Base-by-base conservation (phyloP, 768 basidiomycete species). In the Nidularia sp. region DNA sequence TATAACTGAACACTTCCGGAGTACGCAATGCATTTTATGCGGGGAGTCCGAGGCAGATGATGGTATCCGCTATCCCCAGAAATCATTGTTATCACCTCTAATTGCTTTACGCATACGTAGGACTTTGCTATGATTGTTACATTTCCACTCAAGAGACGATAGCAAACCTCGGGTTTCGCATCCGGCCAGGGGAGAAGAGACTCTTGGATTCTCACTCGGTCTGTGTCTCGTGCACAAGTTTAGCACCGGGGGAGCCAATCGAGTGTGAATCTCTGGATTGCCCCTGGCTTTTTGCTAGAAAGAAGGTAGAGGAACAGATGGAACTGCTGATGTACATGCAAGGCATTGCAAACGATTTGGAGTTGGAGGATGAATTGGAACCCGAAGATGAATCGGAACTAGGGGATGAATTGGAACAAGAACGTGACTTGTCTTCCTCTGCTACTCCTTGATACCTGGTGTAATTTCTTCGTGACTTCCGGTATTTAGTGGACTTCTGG, bases 191-290 rank as follows among this genome's bases (percentile, higher is more conserved):
- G 10, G 84, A 90, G 56, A 66, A 67, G 29, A 80, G 79, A 22
- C 66, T 88, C 1, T 59, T 69, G 13, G 70, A 80, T n/a, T 67
- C 83, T 3, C 88, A 93, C 42, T 69, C 68, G 2, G 73, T 93
- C 33, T 98, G 95, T 63, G 71, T 72, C 6, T 81, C 85, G 2
- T 98, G 95, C 64, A 72, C 84, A 3, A 69, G 71, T 2, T 75
- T 73, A 0, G 74, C 84, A 2, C 67, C 73, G 3, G 70, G 67
- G 9, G 90, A 92, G 51, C 75, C 78, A 0, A 78, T 85, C 45
- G 66, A 78, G 34, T 98, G 95, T 67, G 84, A 88, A 60, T 92
- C 90, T 6, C 70, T 90, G 45, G 93, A 97, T 62, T 98, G 95
- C 63, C 80, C 86, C 0, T 88, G 90, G 83, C 66, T 93, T 34